Conservation (phyloP, 768 basidiomycete genomes). For the Leccinum barrowsii region DNA sequence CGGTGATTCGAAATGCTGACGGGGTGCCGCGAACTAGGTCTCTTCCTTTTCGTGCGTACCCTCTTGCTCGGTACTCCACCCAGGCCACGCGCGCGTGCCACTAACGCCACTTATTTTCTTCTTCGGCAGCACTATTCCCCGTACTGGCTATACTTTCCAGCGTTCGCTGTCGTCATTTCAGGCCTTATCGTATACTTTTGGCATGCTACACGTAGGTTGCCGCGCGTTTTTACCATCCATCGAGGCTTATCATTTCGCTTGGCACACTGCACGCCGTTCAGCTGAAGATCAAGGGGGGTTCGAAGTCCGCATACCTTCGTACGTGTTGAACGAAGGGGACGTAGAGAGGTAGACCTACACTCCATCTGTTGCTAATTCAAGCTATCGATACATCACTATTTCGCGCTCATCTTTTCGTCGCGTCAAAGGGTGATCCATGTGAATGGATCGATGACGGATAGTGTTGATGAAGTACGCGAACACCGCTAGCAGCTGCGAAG, state of each 20-base stretch:
- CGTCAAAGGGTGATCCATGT: neutral
- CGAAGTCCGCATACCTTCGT: constrained; percentile 22
- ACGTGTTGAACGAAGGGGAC: constrained; percentile 6
- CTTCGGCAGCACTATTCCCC: constrained; percentile 66
- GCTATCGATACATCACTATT: neutral
- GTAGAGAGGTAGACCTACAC: neutral
- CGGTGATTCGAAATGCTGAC: constrained; percentile 4
- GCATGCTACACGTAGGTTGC: constrained; percentile 68
- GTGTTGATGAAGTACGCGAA: no score
- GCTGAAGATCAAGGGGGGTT: constrained; percentile 69
- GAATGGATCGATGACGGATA: neutral
- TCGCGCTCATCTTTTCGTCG: neutral
- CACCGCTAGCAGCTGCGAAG: no score
- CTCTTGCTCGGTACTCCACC: neutral
- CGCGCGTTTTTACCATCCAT: neutral
- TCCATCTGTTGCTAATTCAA: neutral
- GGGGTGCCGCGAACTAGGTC: constrained; percentile 24
- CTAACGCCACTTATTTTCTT: neutral
- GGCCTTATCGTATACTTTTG: constrained; percentile 86
- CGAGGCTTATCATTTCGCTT: neutral
- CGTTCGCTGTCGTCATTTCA: constrained; percentile 64
- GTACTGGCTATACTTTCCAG: constrained; percentile 86
- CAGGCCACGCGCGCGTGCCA: neutral
- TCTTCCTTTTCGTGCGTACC: constrained; percentile 50
- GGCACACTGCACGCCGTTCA: constrained; percentile 24